Evolutionary conservation across 2,329 filamentous ascomycete species (phyloP), one percentile per base, ranked within the genome.

Genomic region (Niveomyces coronatus): DNA sequence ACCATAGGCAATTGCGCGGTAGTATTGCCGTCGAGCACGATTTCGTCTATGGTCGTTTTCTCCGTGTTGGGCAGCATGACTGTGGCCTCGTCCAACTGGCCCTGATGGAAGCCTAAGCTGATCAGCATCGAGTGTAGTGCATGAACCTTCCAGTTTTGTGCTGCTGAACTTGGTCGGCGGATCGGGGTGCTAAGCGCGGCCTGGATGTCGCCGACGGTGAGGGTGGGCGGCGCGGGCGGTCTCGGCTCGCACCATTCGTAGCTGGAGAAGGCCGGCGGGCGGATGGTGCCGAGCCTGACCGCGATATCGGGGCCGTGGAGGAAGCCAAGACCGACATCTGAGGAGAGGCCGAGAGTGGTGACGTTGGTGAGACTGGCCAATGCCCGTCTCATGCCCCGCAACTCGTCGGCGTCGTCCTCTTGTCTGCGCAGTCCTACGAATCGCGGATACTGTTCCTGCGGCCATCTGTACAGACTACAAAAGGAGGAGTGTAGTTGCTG

Each of bases 301-400:
- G 67, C 67, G 14, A 66, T 57, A 51, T 82, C 77, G 2, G 78
- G 74, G 1, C 79, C 78, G 32, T 62, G 61, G 9, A 85, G 64
- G 65, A 77, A 84, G 9, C 81, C 81, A 26, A 84, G 63, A 9
- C 80, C 79, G 40, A 70, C 77, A 49, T 82, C 76, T 28, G 82
- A 67, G 14, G 75, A 82, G 4, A 85, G 56, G 0, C 74, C 80
- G n/a, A 85, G 64, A 43, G 82, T 76, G 24, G 62, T 65, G 3
- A 79, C 70, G 8, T 66, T 63, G 2, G 52, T 58, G 2, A 83
- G 63, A 37, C 68, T 70, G 9, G 63, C 62, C 40, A 85, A 68
- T 3, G 79, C 76, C 23, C 66, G 62, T 44, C 68, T 74, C 73
- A 82, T 77, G 20, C 67, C 67, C 9, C 65, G 62, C 0, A 69